Base-by-base conservation (phyloP, 2,329 filamentous ascomycete genomes). In the Elsinoe necatrix region DNA sequence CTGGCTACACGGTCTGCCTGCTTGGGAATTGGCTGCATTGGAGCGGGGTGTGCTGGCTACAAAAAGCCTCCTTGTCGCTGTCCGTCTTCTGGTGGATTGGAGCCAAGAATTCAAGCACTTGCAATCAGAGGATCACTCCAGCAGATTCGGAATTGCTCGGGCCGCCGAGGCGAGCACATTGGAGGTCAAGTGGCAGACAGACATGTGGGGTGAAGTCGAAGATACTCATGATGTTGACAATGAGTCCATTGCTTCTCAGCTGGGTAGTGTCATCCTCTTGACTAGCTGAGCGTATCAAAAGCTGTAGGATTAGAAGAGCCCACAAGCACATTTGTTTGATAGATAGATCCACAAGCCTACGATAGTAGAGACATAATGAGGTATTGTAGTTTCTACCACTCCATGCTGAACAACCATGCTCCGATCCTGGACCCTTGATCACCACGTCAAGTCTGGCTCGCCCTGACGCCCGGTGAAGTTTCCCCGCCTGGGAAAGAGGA, bases 181-280 rank as follows among this genome's bases (percentile, higher is more conserved):
- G 41, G 93, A 98, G 75, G 89, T 95, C 14, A 79, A 82, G 61
- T 96, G 89, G 85, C 93, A 98, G 79, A 95, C 85, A 0, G 76
- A 80, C 25, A 84, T 87, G 72, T 97, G 93, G 92, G 93, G 93
- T 7, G 91, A 95, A 76, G 93, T 98, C 0, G 93, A 98, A 70
- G 91, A 98, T 72, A 95, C 91, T 25, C 93, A 98, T 72, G 93
- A 98, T 75, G 93, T 98, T 0, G 87, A 95, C 65, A 87, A 85
- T 71, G 92, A 95, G 71, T 93, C 98, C 71, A 64, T 97, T 62
- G 81, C 83, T 67, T 80, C 92, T 65, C 93, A 97, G 73, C 74
- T 97, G 59, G 93, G 92, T 12, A 95, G 89, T 68, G 87, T 89
- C 9, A 79, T 95, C 14, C 68, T 97, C 66, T 73, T 97, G 51